Evolutionary conservation across 192 early-diverging fungal genomes (phyloP).

Genomic region (Coemansia sp.): DNA sequence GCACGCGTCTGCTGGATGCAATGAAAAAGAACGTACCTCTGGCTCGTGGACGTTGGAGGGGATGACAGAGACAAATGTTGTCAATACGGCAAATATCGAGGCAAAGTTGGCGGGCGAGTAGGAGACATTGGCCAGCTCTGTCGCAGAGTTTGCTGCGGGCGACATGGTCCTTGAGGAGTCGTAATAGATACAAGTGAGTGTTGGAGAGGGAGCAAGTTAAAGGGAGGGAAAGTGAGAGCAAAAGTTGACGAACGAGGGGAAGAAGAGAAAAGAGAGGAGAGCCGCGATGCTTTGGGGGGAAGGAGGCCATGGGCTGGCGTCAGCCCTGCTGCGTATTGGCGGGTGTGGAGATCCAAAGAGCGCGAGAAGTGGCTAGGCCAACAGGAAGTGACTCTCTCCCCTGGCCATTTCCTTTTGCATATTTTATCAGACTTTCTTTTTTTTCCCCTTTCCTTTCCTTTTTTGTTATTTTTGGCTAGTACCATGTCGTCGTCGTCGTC

Average conservation of each 20-base stretch:
- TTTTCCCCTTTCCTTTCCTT: neutral
- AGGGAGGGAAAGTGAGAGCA: neutral
- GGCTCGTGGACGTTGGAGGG: constrained; percentile 32
- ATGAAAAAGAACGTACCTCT: constrained; percentile 30
- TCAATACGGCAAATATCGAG: constrained; percentile 34
- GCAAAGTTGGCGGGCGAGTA: constrained; percentile 48
- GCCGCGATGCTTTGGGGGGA: neutral
- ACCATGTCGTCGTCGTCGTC: constrained; percentile 8
- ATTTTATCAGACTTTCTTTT: neutral
- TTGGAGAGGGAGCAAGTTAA: neutral
- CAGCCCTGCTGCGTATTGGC: neutral
- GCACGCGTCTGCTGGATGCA: neutral
- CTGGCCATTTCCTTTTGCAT: neutral
- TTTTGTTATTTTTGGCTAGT: neutral
- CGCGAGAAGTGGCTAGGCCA: neutral
- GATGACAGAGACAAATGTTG: constrained; percentile 27
- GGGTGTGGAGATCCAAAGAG: neutral
- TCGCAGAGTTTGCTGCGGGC: constrained; percentile 30
- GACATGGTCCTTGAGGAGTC: constrained; percentile 24
- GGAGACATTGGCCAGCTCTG: constrained; percentile 26
- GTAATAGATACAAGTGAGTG: neutral
- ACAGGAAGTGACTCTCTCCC: neutral
- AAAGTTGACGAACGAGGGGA: neutral
- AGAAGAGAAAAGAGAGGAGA: constrained; percentile 1
- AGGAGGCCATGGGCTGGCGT: neutral